Percentiles rank a stretch among this genome's conserved stretches.
Evolutionary conservation across 2,329 filamentous ascomycete species (phyloP).

Genomic region (Arthroderma sp.): DNA sequence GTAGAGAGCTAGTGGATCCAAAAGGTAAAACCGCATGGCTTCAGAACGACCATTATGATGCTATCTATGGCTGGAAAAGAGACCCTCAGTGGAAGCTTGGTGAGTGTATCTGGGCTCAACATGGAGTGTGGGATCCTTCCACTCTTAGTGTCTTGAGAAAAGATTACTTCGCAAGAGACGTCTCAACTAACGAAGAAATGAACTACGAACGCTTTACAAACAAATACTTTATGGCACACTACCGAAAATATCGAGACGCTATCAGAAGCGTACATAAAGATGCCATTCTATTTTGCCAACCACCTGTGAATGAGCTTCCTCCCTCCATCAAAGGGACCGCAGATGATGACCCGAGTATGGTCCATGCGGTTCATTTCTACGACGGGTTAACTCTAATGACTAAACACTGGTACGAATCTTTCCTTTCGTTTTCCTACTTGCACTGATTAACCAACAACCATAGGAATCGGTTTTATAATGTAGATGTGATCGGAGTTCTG

Average conservation of each 20-base stretch:
- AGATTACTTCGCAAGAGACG: conserved; percentile 76
- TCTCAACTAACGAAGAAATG: conserved; percentile 56
- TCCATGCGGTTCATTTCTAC: conserved; percentile 92
- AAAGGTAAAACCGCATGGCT: conserved; percentile 78
- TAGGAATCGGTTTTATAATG: conserved; percentile 84
- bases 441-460: conserved; percentile 2
- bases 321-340: conserved; percentile 73
- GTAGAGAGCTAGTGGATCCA: conserved; percentile 70
- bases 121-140: conserved; percentile 81
- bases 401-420: conserved; percentile 62
- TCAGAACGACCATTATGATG: conserved; percentile 68
- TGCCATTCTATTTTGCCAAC: conserved; percentile 81
- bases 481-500: conserved; percentile 85
- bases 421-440: conserved; percentile 5
- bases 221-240: conserved; percentile 79
- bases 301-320: conserved; percentile 80
- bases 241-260: conserved; percentile 58
- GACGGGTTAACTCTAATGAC: conserved; percentile 94
- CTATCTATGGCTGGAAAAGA: conserved; percentile 77
- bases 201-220: conserved; percentile 82
- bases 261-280: conserved; percentile 65
- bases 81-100: conserved; percentile 82
- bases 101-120: conserved; percentile 93
- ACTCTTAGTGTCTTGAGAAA: conserved; percentile 67
- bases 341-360: conserved; percentile 81